Evolutionary conservation across 108 stramenopile species (phyloP), one percentile per base, ranked within the genome.

Genomic region (Schizochytrium sp.): DNA sequence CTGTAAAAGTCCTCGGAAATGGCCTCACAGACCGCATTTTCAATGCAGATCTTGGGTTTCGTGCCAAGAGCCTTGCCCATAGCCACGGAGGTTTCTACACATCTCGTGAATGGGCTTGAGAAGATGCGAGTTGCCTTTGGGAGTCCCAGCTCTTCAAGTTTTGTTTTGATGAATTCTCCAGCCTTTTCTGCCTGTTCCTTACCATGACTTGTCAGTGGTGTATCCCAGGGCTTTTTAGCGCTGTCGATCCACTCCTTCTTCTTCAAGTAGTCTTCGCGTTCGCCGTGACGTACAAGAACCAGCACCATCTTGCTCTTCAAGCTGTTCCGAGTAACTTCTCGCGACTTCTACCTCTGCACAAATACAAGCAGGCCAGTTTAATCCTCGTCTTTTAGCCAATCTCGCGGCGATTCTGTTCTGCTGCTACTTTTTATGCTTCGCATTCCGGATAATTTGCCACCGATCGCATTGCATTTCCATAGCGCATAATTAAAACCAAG

Each of bases 71-170:
- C 53, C 15, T 83, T 55, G 76, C 76, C 50, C 28, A 83, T 10
- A 13, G 47, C 76, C 47, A 42, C 50, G 10, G 76, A 49, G 50
- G 76, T 83, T 38, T 55, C 50, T n/a, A 83, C 76, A 53, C 76
- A 83, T 47, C 76, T 47, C 47, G 76, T 55, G 76, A 83, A 55
- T 2, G 76, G 76, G 15, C 50, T 55, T 53, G 76, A 83, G 47
- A 47, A 55, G 76, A 83, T 83, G 45, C 76, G 76, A 47, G 76
- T 83, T 38, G 76, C 76, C 5, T 47, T 47, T 53, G 76, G 76
- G 10, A 83, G 76, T 10, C 76, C 76, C 28, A 83, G 76, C 53
- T 55, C 53, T 38, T 55, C 28, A 38, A 83, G 76, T 40, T 42
- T 55, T 56, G 50, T 5, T 38, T n/a, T 38, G 53, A 83, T 49